Percentiles rank a stretch among this genome's conserved stretches.
Evolutionary conservation across 176 grass and related monocot genomes (phyloP).

Genomic region (Lolium perenne): DNA sequence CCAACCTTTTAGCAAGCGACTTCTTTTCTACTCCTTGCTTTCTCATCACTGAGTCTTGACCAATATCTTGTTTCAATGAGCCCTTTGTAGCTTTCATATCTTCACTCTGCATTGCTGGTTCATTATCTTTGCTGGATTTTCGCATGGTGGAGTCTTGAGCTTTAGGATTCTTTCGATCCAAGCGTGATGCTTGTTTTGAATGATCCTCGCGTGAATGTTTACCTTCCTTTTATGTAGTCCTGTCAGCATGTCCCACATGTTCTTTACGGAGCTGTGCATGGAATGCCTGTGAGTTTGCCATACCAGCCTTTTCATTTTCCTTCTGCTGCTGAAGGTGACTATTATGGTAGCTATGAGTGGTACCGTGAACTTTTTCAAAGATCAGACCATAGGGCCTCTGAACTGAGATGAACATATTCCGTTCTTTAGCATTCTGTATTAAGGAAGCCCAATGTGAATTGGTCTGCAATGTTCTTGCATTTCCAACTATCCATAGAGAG

Average conservation of each 20-base stretch:
- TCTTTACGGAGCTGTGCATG: constrained; percentile 25
- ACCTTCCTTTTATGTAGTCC: constrained; percentile 35
- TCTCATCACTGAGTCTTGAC: constrained; percentile 33
- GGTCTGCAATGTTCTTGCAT: constrained; percentile 78
- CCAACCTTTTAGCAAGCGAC: constrained; percentile 27
- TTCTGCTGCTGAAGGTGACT: constrained; percentile 40
- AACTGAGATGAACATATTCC: constrained; percentile 72
- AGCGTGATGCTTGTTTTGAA: constrained; percentile 28
- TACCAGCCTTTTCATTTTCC: constrained; percentile 41
- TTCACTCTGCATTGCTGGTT: constrained; percentile 33
- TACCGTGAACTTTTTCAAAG: constrained; percentile 51
- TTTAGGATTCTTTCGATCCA: constrained; percentile 43
- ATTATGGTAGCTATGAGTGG: constrained; percentile 24
- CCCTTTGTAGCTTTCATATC: constrained; percentile 35
- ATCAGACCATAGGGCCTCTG: constrained; percentile 62
- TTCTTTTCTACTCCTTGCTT: constrained; percentile 38
- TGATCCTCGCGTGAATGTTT: constrained; percentile 14
- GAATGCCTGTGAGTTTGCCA: constrained; percentile 3
- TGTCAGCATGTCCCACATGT: constrained; percentile 39
- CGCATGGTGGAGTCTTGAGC: constrained; percentile 23
- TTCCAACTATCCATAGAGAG: constrained; percentile 94
- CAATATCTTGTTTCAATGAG: constrained; percentile 28
- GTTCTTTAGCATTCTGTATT: constrained; percentile 75
- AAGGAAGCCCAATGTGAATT: constrained; percentile 87
- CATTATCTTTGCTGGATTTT: constrained; percentile 35